Percentiles rank a stretch among this genome's conserved stretches.
phyloP scores from a whole-genome alignment of 768 basidiomycete genomes.

The Termitomyces sp. region DNA sequence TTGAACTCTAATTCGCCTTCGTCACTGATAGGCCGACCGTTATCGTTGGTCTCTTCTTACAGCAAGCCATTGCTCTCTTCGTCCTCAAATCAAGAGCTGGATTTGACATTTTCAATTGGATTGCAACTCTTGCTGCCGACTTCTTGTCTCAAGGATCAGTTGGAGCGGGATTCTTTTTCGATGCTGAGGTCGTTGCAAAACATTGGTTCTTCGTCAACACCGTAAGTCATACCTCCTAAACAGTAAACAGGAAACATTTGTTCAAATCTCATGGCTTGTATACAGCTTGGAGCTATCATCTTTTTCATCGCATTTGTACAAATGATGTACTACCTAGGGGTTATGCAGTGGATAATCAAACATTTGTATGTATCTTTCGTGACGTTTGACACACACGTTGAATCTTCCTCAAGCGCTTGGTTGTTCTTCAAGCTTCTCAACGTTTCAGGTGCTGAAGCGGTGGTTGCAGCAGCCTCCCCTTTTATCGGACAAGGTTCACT shows the following conservation, averaged over 20 bases:
- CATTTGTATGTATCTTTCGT: slow-evolving; percentile 50
- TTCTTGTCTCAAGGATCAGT: slow-evolving; percentile 63
- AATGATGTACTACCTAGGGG: slow-evolving; percentile 85
- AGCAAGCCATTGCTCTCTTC: slow-evolving; percentile 84
- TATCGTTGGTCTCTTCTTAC: slow-evolving; percentile 78
- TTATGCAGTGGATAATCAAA: slow-evolving; percentile 91
- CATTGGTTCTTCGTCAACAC: slow-evolving; percentile 86
- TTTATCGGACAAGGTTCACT: slow-evolving; percentile 79
- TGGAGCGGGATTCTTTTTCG: slow-evolving; percentile 84
- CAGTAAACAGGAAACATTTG: background rate
- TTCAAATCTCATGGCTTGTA: background rate
- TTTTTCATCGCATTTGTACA: slow-evolving; percentile 94
- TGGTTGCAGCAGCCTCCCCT: slow-evolving; percentile 90
- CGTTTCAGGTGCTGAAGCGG: slow-evolving; percentile 91
- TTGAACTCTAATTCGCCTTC: background rate
- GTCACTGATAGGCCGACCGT: slow-evolving; percentile 62
- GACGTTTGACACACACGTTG: background rate
- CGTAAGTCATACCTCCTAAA: slow-evolving; percentile 28
- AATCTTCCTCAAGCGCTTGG: slow-evolving; percentile 58
- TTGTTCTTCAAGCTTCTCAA: slow-evolving; percentile 91
- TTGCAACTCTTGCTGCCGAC: slow-evolving; percentile 75
- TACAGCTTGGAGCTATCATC: slow-evolving; percentile 70
- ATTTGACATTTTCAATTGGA: slow-evolving; percentile 78
- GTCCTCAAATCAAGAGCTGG: slow-evolving; percentile 84
- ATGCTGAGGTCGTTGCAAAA: slow-evolving; percentile 52